Evolutionary conservation across 1,284 basidiomycete species (phyloP).

Genomic region (Papiliotrema terrestris): DNA sequence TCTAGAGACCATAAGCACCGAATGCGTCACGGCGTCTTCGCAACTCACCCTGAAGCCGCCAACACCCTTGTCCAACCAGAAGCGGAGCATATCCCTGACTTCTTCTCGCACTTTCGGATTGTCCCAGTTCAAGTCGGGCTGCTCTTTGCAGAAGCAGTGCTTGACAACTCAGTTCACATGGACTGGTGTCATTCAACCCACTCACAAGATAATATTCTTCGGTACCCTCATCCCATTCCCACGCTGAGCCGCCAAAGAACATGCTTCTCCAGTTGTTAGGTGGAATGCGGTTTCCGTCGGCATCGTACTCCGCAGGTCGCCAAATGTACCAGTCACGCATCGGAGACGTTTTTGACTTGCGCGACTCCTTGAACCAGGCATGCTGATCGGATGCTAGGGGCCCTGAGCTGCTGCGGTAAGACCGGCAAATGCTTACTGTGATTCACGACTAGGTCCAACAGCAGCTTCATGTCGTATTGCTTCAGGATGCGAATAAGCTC

Average conservation of each 20-base stretch:
- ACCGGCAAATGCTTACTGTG: too few relatives aligned
- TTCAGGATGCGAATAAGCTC: slow-evolving; percentile 41
- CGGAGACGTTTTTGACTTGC: slow-evolving; percentile 40
- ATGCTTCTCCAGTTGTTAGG: slow-evolving; percentile 49
- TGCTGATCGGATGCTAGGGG: slow-evolving; percentile 44
- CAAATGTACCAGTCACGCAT: slow-evolving; percentile 48
- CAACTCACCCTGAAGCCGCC: slow-evolving; percentile 53
- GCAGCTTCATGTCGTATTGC: slow-evolving; percentile 40
- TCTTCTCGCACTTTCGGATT: slow-evolving; percentile 30
- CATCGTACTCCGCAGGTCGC: slow-evolving; percentile 35
- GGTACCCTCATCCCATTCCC: slow-evolving; percentile 51
- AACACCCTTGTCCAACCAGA: slow-evolving; percentile 50
- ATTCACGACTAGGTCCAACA: slow-evolving; percentile 51
- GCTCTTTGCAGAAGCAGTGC: slow-evolving; percentile 41
- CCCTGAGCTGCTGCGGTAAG: too few relatives aligned
- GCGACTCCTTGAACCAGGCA: slow-evolving; percentile 50
- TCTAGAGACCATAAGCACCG: too few relatives aligned
- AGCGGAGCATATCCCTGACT: slow-evolving; percentile 42
- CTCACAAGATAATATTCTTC: slow-evolving; percentile 50
- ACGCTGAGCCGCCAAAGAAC: slow-evolving; percentile 24
- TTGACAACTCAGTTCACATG: too few relatives aligned
- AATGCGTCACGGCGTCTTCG: too few relatives aligned
- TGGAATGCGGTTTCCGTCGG: slow-evolving; percentile 26
- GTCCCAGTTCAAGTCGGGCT: slow-evolving; percentile 46
- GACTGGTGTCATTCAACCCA: slow-evolving; percentile 1